A percentile compares a stretch with the other conserved stretches of the same genome.
These are phyloP conservation scores for Kuraishia ogatae DNA, from an alignment of 805 yeast genomes.

Conservation along the genomic window DNA sequence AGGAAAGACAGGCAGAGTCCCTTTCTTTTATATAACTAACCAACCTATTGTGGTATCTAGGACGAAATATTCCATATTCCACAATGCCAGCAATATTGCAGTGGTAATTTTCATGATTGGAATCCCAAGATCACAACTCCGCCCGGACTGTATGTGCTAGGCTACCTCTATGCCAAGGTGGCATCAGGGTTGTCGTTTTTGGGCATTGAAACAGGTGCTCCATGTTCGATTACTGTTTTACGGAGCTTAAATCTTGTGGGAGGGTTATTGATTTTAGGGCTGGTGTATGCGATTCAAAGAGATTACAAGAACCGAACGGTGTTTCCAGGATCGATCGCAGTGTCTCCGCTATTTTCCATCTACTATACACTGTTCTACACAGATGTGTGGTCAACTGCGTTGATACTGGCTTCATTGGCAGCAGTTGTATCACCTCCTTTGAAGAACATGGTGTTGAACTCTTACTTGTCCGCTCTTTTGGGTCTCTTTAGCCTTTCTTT, in stretches of 20 bases:
- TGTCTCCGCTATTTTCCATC: conserved; percentile 65
- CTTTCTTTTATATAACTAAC: not conserved
- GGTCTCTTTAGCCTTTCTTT: conserved; percentile 62
- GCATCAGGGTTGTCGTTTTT: conserved; percentile 28
- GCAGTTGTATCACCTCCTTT: conserved; percentile 26
- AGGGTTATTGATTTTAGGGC: conserved; percentile 37
- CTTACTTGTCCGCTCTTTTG: conserved; percentile 37
- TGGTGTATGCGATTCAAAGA: conserved; percentile 11
- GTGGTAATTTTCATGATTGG: conserved; percentile 60
- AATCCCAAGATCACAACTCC: conserved; percentile 93
- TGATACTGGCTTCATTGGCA: conserved; percentile 49
- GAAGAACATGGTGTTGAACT: conserved; percentile 11
- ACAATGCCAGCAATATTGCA: conserved; percentile 64
- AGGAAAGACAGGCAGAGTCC: too few species aligned
- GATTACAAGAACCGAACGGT: conserved; percentile 6
- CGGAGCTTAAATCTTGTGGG: conserved; percentile 61
- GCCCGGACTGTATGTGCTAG: conserved; percentile 72
- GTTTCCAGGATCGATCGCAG: conserved; percentile 22
- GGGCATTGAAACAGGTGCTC: conserved; percentile 11
- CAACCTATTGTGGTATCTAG: conserved; percentile 24
- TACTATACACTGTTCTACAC: conserved; percentile 82
- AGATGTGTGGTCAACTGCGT: conserved; percentile 83
- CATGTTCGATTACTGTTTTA: conserved; percentile 29
- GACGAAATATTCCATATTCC: conserved; percentile 85
- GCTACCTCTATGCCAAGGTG: conserved; percentile 27